Conservation (phyloP, 2,329 filamentous ascomycete genomes). For the Phialocephala subalpina region DNA sequence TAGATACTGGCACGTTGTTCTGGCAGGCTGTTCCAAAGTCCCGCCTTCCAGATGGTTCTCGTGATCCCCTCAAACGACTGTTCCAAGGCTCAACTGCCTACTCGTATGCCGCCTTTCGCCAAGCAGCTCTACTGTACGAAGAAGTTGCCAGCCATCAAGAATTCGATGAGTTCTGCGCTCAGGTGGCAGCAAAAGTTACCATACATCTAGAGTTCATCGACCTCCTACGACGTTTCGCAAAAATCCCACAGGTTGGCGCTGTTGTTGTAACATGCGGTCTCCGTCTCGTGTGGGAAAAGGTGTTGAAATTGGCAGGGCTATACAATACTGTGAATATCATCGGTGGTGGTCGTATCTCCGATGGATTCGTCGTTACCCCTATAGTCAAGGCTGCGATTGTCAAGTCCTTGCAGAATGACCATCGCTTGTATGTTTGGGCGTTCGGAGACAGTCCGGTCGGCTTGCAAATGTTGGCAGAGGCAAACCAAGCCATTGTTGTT, state of each 20-base stretch:
- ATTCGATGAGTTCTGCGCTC: conserved; percentile 55
- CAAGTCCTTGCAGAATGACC: conserved; percentile 44
- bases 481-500: conserved; percentile 62
- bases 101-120: conserved; percentile 61
- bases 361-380: conserved; percentile 59
- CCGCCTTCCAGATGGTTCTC: background rate
- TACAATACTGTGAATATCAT: conserved; percentile 56
- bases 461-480: conserved; percentile 61
- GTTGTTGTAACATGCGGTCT: conserved; percentile 65
- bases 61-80: conserved; percentile 49
- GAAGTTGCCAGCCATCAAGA: conserved; percentile 46
- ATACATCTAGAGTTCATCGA: conserved; percentile 57
- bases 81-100: conserved; percentile 59
- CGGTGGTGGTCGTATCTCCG: conserved; percentile 56
- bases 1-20: conserved; percentile 60
- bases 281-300: conserved; percentile 60
- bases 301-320: conserved; percentile 55
- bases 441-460: conserved; percentile 70
- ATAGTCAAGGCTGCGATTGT: conserved; percentile 59
- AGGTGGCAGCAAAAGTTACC: no score
- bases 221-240: conserved; percentile 49
- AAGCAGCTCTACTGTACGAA: conserved; percentile 61
- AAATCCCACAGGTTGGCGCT: conserved; percentile 49
- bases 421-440: conserved; percentile 55
- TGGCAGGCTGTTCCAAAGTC: conserved; percentile 54